Percentiles rank a stretch among this genome's conserved stretches.
Conservation (phyloP, 805 yeast genomes). For the Myxozyma geophila region DNA sequence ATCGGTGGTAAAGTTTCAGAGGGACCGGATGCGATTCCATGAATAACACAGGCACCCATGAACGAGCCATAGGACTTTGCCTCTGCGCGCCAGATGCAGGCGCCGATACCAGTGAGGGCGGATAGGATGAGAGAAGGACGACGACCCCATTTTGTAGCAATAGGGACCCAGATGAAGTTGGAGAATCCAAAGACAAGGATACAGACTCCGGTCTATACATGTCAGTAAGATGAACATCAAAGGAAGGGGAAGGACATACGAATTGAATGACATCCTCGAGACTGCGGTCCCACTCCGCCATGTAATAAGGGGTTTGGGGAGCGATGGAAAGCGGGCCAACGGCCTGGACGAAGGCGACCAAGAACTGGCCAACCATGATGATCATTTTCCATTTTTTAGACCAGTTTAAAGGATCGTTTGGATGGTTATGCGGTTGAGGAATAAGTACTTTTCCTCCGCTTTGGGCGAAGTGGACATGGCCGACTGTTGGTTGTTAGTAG, state of each 20-base stretch:
- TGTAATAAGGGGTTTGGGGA: constrained; percentile 6
- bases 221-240: not conserved
- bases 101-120: constrained; percentile 2
- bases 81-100: constrained; percentile 12
- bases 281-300: constrained; percentile 16
- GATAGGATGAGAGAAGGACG: constrained; percentile 6
- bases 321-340: constrained; percentile 10
- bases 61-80: not conserved
- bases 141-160: constrained; percentile 1
- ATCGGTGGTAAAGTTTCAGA: constrained; percentile 5
- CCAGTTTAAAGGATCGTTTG: constrained; percentile 50
- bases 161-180: constrained; percentile 13
- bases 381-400: constrained; percentile 37
- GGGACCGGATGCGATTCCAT: constrained; percentile 12
- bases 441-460: constrained; percentile 40
- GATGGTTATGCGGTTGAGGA: constrained; percentile 49
- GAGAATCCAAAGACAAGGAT: constrained; percentile 12
- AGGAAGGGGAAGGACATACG: not conserved
- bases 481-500: not conserved
- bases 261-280: constrained; percentile 7
- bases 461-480: not conserved
- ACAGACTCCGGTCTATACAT: constrained; percentile 7
- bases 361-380: constrained; percentile 3
- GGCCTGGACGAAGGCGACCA: constrained; percentile 1
- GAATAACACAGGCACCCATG: constrained; percentile 4